Base-by-base conservation (phyloP, 2,329 filamentous ascomycete species). In the Catunica adiposa region DNA sequence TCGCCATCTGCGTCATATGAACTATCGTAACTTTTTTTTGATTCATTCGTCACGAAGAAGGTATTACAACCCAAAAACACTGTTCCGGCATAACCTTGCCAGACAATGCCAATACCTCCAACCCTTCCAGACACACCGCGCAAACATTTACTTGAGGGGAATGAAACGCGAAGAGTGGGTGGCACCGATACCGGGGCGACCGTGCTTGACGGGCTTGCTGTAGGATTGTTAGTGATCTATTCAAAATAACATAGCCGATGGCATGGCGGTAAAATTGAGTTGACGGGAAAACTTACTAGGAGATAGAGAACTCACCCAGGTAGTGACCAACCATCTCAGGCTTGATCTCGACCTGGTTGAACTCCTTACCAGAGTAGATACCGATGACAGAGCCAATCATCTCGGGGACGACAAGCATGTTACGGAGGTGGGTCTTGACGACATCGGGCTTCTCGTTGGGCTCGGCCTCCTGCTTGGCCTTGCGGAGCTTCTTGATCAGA, bases 111-210 rank as follows among this genome's bases (percentile, higher is more conserved):
- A 70, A 70, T 72, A 74, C 71, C 71, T 71, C 72, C 70, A 68
- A 60, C 53, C 53, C 48, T 53, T 56, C 56, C 53, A 50, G 34
- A 58, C 55, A 58, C 53, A 58, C 48, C 56, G 55, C 48, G 53
- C 50, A 56, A 58, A 51, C 48, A 54, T 60, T 82, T 96, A 97
- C 82, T 98, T 98, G 75, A 98, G 86, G 75, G 92, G 92, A 81
- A 98, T 98, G 86, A 98, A 98, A 84, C 92, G 89, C 75, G 92
- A 98, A 79, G 90, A 97, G 86, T 98, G 89, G 67, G 92, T 98
- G 70, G 92, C 92, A 94, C 92, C 92, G 71, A 98, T 98, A 97
- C 92, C 92, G 70, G 92, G 92, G 76, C 92, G 82, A 83, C 92
- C 92, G 86, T 98, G 92, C 87, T 97, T 98, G 84, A 98, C 92